Evolutionary conservation across 805 yeast genomes (phyloP), one percentile per base, ranked within the genome.

Genomic region (Candida lessepsii): DNA sequence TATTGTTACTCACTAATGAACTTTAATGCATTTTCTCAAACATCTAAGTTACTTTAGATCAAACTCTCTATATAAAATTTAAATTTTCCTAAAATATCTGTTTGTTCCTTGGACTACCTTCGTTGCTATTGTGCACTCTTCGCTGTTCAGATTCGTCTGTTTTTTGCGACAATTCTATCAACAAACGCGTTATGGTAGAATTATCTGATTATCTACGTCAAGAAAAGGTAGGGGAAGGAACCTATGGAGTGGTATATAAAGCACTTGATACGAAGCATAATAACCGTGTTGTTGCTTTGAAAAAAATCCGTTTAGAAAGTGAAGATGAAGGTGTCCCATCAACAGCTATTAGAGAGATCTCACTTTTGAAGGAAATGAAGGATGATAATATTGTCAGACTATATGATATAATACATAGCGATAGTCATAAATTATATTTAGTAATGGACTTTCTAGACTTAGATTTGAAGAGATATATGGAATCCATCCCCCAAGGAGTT

Each of bases 311-410:
- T 43, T 69, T 93, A 39, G 99, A 93, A 60, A 87, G 95, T 15
- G 99, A 93, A 62, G 96, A 88, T 61, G 99, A 93, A 61, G 99
- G 99, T 14, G 97, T 95, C 16, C 99, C 99, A 2, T 89, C 97
- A 1, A 93, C 99, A 0, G 98, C 99, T 5, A 93, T 93, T 44
- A 76, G 99, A 53, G 99, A 93, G 60, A 93, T 93, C 52, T 91
- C 98, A 1, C 73, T 93, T 33, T 75, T 93, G 63, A 91, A 93
- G 61, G 99, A 93, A 60, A 75, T 93, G 75, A 79, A 87, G 49
- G 96, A 93, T 65, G 95, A 88, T 46, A 89, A 91, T 63, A 90
- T 91, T 38, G 97, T 93, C 17, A 73, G 95, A 34, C 73, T 93
- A 30, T 87, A 83, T 61, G 96, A 93, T 63, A 93, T 93, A 49